Conservation (phyloP, 306 rosid species). For the Albizia julibrissin region DNA sequence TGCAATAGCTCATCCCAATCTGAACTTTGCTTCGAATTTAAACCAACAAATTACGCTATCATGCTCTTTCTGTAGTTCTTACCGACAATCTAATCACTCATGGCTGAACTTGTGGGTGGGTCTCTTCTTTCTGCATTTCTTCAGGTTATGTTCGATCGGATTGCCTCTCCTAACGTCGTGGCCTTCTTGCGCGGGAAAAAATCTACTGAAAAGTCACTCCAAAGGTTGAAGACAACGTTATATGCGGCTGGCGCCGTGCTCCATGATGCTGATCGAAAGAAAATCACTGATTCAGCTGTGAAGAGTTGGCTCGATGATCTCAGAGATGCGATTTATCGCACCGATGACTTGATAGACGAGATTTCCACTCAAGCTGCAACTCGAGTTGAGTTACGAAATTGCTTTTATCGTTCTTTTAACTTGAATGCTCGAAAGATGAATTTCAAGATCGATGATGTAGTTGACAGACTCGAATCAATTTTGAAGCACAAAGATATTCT, state of each 20-base stretch:
- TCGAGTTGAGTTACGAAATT: not conserved
- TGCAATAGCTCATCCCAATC: too few relatives aligned
- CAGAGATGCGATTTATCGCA: conserved; percentile 24
- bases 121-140: conserved; percentile 18
- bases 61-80: too few relatives aligned
- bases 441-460: not conserved
- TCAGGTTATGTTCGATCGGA: conserved; percentile 27
- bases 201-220: not conserved
- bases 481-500: not conserved
- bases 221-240: conserved; percentile 19
- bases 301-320: conserved; percentile 39
- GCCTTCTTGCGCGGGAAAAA: conserved; percentile 10
- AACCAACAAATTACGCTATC: too few relatives aligned
- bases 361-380: conserved; percentile 21
- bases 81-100: not conserved
- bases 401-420: not conserved
- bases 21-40: too few relatives aligned
- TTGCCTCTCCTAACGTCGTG: not conserved
- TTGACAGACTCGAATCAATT: not conserved
- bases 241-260: conserved; percentile 17
- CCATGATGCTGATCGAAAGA: conserved; percentile 41
- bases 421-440: not conserved
- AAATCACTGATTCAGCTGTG: conserved; percentile 17
- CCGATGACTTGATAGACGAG: conserved; percentile 36
- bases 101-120: conserved; percentile 7